Percentiles rank a stretch among this genome's conserved stretches.
phyloP scores from a whole-genome alignment of 164 flowering plant species.

The Chloranthus sessilifolius region DNA sequence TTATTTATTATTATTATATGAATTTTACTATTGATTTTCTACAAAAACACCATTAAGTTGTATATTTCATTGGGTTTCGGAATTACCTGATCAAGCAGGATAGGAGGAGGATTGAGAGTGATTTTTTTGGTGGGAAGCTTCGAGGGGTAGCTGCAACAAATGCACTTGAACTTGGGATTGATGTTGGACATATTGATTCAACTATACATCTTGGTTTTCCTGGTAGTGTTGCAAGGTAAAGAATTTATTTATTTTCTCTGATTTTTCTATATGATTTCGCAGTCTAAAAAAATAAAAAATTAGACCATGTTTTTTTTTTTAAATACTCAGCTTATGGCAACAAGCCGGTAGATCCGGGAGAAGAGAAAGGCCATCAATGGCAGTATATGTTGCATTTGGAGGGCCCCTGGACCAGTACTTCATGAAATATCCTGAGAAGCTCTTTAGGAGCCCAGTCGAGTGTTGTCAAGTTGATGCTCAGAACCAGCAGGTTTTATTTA shows the following conservation, averaged over 20 bases:
- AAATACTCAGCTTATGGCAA: slow-evolving; percentile 75
- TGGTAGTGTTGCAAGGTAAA: slow-evolving; percentile 90
- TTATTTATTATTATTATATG: no score
- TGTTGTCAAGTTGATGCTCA: slow-evolving; percentile 81
- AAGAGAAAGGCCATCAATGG: slow-evolving; percentile 77
- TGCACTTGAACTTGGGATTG: slow-evolving; percentile 97
- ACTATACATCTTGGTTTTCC: slow-evolving; percentile 98
- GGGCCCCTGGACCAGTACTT: slow-evolving; percentile 95
- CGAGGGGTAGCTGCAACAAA: slow-evolving; percentile 94
- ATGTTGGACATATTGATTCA: slow-evolving; percentile 93
- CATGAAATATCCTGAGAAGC: slow-evolving; percentile 81
- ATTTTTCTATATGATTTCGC: not conserved
- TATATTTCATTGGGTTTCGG: slow-evolving; percentile 2
- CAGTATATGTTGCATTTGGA: slow-evolving; percentile 90
- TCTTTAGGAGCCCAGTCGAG: slow-evolving; percentile 76
- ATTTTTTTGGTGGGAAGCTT: slow-evolving; percentile 77
- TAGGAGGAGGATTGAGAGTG: slow-evolving; percentile 81
- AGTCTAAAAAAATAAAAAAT: no score
- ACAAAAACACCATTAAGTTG: no score
- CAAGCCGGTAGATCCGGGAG: slow-evolving; percentile 99
- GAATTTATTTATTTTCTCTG: not conserved
- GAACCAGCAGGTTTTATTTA: slow-evolving; percentile 59
- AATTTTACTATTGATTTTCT: no score
- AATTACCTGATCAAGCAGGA: slow-evolving; percentile 47
- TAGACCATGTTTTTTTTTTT: slow-evolving; percentile 5